Evolutionary conservation across 495 filamentous ascomycete genomes (phyloP).

Genomic region (Aspergillus ostianus): DNA sequence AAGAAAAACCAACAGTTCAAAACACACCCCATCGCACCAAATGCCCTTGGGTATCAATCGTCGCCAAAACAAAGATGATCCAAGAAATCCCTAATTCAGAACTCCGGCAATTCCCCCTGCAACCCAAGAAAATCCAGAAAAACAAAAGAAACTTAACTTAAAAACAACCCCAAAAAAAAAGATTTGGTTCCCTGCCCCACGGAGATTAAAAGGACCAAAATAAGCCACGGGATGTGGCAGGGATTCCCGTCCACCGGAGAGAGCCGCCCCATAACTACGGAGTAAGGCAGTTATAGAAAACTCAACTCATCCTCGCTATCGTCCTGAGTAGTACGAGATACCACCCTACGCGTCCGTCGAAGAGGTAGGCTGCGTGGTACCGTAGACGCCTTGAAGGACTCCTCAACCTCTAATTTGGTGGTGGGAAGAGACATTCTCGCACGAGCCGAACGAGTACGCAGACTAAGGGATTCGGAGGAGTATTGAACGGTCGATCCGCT

Average conservation of each 20-base stretch:
- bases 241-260: not conserved
- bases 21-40: constrained; percentile 1
- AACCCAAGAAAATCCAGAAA: constrained; percentile 1
- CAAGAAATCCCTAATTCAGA: not conserved
- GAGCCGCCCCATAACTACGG: not conserved
- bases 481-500: not conserved
- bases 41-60: constrained; percentile 8
- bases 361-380: not conserved
- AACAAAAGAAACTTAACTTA: not conserved
- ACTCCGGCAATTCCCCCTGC: not conserved
- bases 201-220: constrained; percentile 1
- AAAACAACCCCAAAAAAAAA: not conserved
- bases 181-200: not conserved
- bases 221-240: not conserved
- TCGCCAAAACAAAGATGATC: not conserved
- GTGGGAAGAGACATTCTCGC: constrained; percentile 1
- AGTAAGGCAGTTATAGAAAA: constrained; percentile 39
- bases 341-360: constrained; percentile 12
- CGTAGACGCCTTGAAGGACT: not conserved
- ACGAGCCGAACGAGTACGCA: constrained; percentile 8
- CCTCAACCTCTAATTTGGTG: not conserved
- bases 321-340: constrained; percentile 33
- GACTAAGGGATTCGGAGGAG: constrained; percentile 2
- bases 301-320: constrained; percentile 48
- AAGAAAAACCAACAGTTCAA: not conserved